Conservation (phyloP, 495 filamentous ascomycete genomes). For the Penicillium macrosclerotiorum region DNA sequence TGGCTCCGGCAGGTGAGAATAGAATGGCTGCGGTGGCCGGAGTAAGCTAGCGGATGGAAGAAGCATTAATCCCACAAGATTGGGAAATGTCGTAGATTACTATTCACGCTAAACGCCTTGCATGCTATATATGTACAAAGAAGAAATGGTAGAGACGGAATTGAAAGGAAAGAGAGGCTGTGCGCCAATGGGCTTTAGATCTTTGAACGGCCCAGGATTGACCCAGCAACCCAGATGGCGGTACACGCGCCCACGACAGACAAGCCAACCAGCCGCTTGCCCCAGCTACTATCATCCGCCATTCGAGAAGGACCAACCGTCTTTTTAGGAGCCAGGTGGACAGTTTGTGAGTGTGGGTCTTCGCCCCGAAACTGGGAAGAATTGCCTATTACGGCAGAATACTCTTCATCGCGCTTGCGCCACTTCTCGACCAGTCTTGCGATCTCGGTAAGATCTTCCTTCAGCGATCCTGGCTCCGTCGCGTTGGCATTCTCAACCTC, state of each 20-base stretch:
- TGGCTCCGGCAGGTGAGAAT: too few species aligned
- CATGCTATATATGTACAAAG: constrained; percentile 6
- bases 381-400: constrained; percentile 34
- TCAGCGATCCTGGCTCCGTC: constrained; percentile 56
- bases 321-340: constrained; percentile 27
- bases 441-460: constrained; percentile 73
- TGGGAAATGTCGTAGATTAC: neutral
- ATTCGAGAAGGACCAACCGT: constrained; percentile 59
- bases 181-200: neutral
- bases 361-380: constrained; percentile 28
- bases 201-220: constrained; percentile 32
- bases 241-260: constrained; percentile 64
- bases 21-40: too few species aligned
- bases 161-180: neutral
- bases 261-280: constrained; percentile 64
- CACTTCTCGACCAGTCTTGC: constrained; percentile 55
- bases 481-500: constrained; percentile 69
- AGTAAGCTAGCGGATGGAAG: too few species aligned
- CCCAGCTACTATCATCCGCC: constrained; percentile 64
- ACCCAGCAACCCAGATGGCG: constrained; percentile 64
- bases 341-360: constrained; percentile 15
- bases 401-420: constrained; percentile 35
- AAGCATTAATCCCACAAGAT: too few species aligned
- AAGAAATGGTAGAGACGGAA: neutral
- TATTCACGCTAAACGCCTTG: constrained; percentile 5